Evolutionary conservation across 2,329 filamentous ascomycete genomes (phyloP), one percentile per base, ranked within the genome.

Genomic region (Aspergillus ochraceoroseus): DNA sequence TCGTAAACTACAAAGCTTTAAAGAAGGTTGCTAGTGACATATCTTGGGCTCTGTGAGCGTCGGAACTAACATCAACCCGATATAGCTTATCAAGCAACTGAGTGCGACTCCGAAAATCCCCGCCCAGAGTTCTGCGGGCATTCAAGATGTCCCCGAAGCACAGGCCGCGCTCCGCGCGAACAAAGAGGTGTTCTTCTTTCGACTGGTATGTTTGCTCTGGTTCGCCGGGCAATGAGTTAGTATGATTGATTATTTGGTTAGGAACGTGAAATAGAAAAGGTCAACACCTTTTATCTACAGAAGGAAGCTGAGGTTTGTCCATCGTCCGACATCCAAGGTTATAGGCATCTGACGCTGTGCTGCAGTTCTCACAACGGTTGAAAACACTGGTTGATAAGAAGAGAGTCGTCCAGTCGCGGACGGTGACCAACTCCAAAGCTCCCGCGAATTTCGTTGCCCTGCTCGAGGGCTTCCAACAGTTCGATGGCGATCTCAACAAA

Each of bases 181-280:
- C 70, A 95, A 94, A 70, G 90, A 90, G 41, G 94, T 90, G 7
- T 98, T 98, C 70, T 98, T 98, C 76, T 96, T 96, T 65, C 86
- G 92, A 66, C 74, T 98, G 66, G 88, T 95, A 78, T 63, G 80
- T n/a, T 9, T 22, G 12, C 9, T 13, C 9, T 28, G 6, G 8
- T 23, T 3, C 28, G 23, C n/a, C 23, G n/a, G 35, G 26, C 19
- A 32, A 5, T 33, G 3, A 8, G 15, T 23, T 14, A 20, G 23
- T 27, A 34, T 36, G 48, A 35, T 41, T 47, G 26, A 39, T 26
- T n/a, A 32, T 39, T 32, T 6, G 27, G 34, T 46, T 63, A 95
- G 88, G 92, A 98, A 75, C 83, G 92, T 56, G 92, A 98, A 66
- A 79, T 98, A 40, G 92, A 96, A 67, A 98, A 96, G 66, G 92